phyloP scores from a whole-genome alignment of 805 yeast species.

The Lipomyces spencermartinsiae region DNA sequence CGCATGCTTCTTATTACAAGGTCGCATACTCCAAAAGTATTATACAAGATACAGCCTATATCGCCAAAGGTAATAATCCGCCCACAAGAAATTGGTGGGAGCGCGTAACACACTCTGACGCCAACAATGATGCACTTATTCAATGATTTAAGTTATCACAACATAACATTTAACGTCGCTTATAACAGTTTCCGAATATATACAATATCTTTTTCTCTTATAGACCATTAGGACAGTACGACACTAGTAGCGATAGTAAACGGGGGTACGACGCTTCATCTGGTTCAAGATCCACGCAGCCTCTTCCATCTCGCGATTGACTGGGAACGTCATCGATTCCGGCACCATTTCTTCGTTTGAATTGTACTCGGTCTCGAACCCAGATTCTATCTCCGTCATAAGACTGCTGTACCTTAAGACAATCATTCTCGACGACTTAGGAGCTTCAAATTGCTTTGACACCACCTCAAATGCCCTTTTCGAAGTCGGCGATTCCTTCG shows the following conservation, averaged over 20 bases:
- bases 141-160: neutral
- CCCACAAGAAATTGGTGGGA: neutral
- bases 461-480: neutral
- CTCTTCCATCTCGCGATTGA: neutral
- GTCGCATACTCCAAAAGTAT: neutral
- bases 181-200: neutral
- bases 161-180: too few relatives aligned
- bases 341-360: neutral
- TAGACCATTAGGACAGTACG: neutral
- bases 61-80: neutral
- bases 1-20: neutral
- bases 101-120: neutral
- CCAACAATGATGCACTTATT: neutral
- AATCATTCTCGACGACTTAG: neutral
- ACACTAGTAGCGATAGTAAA: neutral
- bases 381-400: neutral
- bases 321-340: neutral
- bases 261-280: neutral
- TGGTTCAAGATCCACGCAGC: slow-evolving; percentile 4
- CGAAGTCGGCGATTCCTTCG: neutral
- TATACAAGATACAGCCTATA: neutral
- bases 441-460: neutral
- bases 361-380: neutral
- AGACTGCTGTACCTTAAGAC: neutral
- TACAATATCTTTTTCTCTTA: too few relatives aligned